Evolutionary conservation across 164 flowering plant genomes (phyloP), one percentile per base, ranked within the genome.

Genomic region (Tinospora cordifolia): DNA sequence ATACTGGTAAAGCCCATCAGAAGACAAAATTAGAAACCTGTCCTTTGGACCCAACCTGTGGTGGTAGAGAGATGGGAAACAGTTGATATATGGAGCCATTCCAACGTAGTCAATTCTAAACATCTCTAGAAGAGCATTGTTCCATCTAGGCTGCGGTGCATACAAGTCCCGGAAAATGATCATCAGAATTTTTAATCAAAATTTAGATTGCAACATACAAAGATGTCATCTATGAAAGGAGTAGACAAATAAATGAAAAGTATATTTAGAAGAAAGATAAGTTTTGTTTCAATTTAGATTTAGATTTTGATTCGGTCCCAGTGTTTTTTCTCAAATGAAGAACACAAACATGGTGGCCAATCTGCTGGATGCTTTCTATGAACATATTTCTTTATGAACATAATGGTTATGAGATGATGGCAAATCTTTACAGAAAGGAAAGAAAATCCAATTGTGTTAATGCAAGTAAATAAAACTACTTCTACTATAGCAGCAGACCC

Each of bases 1-100:
- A 77, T 92, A 92, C 39, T 92, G 96, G 64, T 92, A 92, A 19
- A 92, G 87, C 27, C 96, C 96, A 68, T 92, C 98, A 0, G 98
- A 88, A 2, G 96, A 92, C 62, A 92, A 66, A 74, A 92, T 83
- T 83, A 92, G 77, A 74, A 92, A 92, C 72, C 81, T 75, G 77
- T 90, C 96, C 67, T 82, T 86, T 2, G 88, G 81, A n/a, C 88
- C 87, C 21, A 90, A 71, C 77, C 83, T 85, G 65, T 90, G 94
- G 84, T 92, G 96, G 79, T 78, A 66, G 8, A 90, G 84, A 62
- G 82, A 90, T 14, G 98, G 98, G 11, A 70, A 72, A 69, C 96
- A 92, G 12, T 72, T 82, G 81, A 92, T 82, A 79, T 90, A 90
- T 4, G 98, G 94, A 10, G 88, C 74, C 0, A 69, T 76, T 24